A percentile compares a stretch with the other conserved stretches of the same genome.
Evolutionary conservation across 768 basidiomycete genomes (phyloP).

Genomic region (Lentinula lateritia): DNA sequence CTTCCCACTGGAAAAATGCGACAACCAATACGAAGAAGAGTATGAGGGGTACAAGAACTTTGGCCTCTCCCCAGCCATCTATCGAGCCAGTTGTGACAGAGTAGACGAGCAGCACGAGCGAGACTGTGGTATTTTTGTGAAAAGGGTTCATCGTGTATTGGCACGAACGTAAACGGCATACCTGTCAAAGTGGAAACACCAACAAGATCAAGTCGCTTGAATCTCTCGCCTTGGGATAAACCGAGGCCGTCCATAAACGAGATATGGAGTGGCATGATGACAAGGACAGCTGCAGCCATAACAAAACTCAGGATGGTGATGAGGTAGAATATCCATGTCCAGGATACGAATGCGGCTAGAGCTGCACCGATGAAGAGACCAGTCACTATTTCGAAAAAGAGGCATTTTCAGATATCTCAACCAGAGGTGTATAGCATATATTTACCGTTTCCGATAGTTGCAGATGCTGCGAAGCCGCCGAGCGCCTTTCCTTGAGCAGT

Average conservation of each 20-base stretch:
- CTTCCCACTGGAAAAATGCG: slow-evolving; percentile 50
- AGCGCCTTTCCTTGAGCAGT: slow-evolving; percentile 38
- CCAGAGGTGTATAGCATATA: background rate
- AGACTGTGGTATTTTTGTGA: slow-evolving; percentile 14
- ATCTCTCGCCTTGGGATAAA: background rate
- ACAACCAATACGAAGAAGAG: slow-evolving; percentile 34
- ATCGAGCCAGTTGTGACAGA: slow-evolving; percentile 42
- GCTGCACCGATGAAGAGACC: slow-evolving; percentile 33
- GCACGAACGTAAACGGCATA: background rate
- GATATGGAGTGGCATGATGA: background rate
- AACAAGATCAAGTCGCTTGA: slow-evolving; percentile 9
- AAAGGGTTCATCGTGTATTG: background rate
- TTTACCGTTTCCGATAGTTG: slow-evolving; percentile 37
- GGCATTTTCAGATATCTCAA: background rate
- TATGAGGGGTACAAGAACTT: slow-evolving; percentile 40
- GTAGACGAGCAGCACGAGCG: slow-evolving; percentile 35
- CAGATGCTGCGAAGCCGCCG: slow-evolving; percentile 37
- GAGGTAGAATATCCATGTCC: slow-evolving; percentile 42
- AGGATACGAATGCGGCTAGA: slow-evolving; percentile 30
- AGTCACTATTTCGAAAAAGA: slow-evolving; percentile 14
- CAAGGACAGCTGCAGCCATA: slow-evolving; percentile 13
- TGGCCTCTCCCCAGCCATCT: slow-evolving; percentile 41
- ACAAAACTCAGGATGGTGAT: slow-evolving; percentile 28
- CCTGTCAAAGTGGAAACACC: slow-evolving; percentile 8
- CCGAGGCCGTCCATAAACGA: background rate